phyloP scores from a whole-genome alignment of 192 early-diverging fungal species.

The Linnemannia zychae region DNA sequence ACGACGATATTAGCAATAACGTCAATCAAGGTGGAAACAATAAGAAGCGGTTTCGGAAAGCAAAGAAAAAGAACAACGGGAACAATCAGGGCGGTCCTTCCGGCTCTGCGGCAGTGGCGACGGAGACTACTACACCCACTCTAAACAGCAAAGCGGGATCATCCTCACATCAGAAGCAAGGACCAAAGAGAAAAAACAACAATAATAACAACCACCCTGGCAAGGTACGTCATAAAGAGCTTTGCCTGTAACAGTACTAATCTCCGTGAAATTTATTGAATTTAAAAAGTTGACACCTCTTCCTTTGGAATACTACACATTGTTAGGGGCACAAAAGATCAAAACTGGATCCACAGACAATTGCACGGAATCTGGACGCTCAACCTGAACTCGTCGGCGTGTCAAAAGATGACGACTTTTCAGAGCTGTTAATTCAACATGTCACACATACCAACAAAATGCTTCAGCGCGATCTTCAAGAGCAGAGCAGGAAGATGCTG shows the following conservation, averaged over 20 bases:
- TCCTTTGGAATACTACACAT: not conserved
- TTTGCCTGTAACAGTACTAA: no score
- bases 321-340: not conserved
- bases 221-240: not conserved
- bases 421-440: conserved; percentile 31
- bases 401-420: conserved; percentile 36
- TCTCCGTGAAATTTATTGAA: no score
- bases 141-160: not conserved
- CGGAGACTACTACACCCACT: not conserved
- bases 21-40: not conserved
- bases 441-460: conserved; percentile 38
- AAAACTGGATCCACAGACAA: conserved; percentile 4
- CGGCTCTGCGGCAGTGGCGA: not conserved
- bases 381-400: conserved; percentile 39
- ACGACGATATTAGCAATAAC: not conserved
- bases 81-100: not conserved
- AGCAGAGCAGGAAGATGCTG: conserved; percentile 32
- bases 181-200: not conserved
- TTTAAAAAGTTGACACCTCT: not conserved
- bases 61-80: not conserved
- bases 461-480: conserved; percentile 33
- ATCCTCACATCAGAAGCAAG: not conserved
- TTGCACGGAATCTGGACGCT: conserved; percentile 30
- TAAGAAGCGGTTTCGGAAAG: not conserved
- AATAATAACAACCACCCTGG: not conserved